Conservation (phyloP, 805 yeast species). For the Hanseniaspora thailandica region DNA sequence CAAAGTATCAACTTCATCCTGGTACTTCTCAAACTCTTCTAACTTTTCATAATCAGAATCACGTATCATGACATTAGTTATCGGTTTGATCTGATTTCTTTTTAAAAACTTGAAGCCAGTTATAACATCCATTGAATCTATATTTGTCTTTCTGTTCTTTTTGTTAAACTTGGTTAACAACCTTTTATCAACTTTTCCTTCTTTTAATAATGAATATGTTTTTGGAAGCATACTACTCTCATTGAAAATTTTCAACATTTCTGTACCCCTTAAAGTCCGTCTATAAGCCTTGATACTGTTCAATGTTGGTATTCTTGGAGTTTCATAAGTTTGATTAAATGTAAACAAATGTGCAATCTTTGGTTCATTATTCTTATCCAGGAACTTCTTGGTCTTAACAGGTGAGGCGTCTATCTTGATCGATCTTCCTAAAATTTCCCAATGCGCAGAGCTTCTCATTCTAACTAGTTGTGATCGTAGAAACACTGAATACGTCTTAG, state of each 20-base stretch:
- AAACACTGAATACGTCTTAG: not conserved
- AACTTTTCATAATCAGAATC: constrained; percentile 15
- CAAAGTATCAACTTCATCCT: constrained; percentile 15
- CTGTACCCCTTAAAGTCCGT: constrained; percentile 17
- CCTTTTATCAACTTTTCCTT: constrained; percentile 16
- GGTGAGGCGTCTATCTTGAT: constrained; percentile 9
- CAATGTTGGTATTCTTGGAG: constrained; percentile 19
- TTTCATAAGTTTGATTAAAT: constrained; percentile 21
- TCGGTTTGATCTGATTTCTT: constrained; percentile 23
- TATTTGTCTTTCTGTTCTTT: not conserved
- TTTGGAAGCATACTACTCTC: constrained; percentile 17
- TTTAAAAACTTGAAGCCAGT: constrained; percentile 25
- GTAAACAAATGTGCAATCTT: constrained; percentile 19
- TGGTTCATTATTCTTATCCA: not conserved
- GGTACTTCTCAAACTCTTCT: not conserved
- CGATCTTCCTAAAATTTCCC: constrained; percentile 24
- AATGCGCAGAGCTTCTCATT: constrained; percentile 22
- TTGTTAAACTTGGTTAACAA: not conserved
- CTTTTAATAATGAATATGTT: constrained; percentile 18
- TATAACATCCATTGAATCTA: constrained; percentile 22
- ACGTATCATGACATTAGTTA: constrained; percentile 19
- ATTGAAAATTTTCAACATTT: constrained; percentile 22
- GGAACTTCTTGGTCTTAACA: constrained; percentile 16
- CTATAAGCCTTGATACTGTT: constrained; percentile 18
- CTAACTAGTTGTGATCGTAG: constrained; percentile 18